Conservation (phyloP, 352 stramenopile genomes). For the Pythium chondricola region DNA sequence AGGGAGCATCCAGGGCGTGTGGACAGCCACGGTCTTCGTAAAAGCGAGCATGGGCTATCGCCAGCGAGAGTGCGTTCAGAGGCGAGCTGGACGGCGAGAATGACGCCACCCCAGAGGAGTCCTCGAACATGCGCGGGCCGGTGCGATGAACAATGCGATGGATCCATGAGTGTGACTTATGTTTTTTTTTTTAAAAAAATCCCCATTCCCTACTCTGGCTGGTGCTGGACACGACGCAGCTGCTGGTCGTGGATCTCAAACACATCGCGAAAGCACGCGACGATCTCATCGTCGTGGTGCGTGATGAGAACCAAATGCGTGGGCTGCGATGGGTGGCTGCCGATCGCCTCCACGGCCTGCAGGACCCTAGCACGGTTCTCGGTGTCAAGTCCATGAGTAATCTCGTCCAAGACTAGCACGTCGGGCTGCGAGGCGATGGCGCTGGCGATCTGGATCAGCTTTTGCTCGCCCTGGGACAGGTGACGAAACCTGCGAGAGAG, state of each 20-base stretch:
- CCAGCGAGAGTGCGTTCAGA: neutral
- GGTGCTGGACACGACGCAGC: constrained; percentile 15
- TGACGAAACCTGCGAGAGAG: constrained; percentile 43
- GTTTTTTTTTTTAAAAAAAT: too few species aligned
- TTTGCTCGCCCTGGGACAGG: constrained; percentile 91
- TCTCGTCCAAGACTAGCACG: constrained; percentile 90
- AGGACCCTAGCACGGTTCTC: constrained; percentile 77
- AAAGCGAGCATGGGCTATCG: neutral
- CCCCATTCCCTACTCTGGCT: too few species aligned
- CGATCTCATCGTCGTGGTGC: constrained; percentile 90
- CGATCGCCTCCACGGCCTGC: constrained; percentile 69
- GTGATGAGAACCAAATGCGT: constrained; percentile 88
- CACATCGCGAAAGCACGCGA: constrained; percentile 68
- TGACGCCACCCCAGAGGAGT: constrained; percentile 1
- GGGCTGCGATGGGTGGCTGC: constrained; percentile 27
- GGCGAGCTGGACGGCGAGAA: constrained; percentile 4
- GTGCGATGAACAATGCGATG: too few species aligned
- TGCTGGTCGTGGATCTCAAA: constrained; percentile 76
- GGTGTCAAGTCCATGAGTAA: constrained; percentile 87
- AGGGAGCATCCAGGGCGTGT: constrained; percentile 6
- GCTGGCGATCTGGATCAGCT: constrained; percentile 84
- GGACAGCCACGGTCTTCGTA: constrained; percentile 7
- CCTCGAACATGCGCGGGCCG: too few species aligned
- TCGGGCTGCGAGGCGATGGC: constrained; percentile 64
- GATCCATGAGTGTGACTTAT: too few species aligned